Percentiles rank a stretch among this genome's conserved stretches.
Evolutionary conservation across 805 yeast genomes (phyloP).

Genomic region (Metschnikowia kunwiensis): DNA sequence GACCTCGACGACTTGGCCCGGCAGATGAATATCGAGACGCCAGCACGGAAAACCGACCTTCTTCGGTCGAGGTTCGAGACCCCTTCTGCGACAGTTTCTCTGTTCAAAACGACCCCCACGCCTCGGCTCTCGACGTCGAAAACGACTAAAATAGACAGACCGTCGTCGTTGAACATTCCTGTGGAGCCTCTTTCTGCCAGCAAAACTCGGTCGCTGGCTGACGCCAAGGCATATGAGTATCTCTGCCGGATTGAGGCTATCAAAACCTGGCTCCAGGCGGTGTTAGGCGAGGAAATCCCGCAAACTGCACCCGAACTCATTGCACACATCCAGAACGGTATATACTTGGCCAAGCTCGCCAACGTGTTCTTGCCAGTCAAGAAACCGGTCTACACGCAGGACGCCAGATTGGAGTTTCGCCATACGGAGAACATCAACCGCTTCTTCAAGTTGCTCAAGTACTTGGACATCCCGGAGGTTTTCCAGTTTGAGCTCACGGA

Average conservation of each 20-base stretch:
- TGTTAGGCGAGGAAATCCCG: slow-evolving; percentile 56
- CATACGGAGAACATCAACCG: slow-evolving; percentile 91
- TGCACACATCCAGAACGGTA: slow-evolving; percentile 77
- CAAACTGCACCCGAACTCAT: slow-evolving; percentile 55
- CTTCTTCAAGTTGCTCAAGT: slow-evolving; percentile 68
- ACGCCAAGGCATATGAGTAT: slow-evolving; percentile 60
- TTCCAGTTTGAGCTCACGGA: slow-evolving; percentile 92
- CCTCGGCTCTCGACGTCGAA: slow-evolving; percentile 14
- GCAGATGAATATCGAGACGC: slow-evolving; percentile 31
- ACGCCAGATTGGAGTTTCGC: slow-evolving; percentile 64
- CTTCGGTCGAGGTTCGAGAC: slow-evolving; percentile 36
- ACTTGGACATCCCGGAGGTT: slow-evolving; percentile 75
- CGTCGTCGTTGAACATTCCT: background rate
- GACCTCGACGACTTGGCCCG: slow-evolving; percentile 41
- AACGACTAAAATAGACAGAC: background rate
- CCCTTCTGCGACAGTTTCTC: slow-evolving; percentile 41
- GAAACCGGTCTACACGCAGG: slow-evolving; percentile 57
- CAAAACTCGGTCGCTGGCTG: slow-evolving; percentile 7
- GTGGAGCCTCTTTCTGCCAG: slow-evolving; percentile 2
- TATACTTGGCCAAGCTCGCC: slow-evolving; percentile 75
- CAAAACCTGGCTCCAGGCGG: slow-evolving; percentile 72
- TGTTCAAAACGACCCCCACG: slow-evolving; percentile 34
- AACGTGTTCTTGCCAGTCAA: slow-evolving; percentile 63
- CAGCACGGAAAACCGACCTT: slow-evolving; percentile 24
- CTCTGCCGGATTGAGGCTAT: slow-evolving; percentile 78